Conservation (phyloP, 2,329 filamentous ascomycete species). For the Eurotiales sp. region DNA sequence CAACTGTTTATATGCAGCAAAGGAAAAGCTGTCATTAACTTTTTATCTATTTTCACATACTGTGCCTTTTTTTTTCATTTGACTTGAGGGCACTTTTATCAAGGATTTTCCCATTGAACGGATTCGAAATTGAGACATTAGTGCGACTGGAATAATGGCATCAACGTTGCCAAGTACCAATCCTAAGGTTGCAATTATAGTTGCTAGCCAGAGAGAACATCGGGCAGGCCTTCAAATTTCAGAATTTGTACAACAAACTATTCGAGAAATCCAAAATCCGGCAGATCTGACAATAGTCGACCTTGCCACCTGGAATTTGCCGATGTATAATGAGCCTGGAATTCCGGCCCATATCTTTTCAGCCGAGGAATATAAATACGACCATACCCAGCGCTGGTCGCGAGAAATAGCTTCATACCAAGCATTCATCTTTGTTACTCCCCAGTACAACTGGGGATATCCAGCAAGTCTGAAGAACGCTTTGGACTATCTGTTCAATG, state of each 20-base stretch:
- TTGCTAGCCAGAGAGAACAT: constrained; percentile 3
- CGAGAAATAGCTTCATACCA: constrained; percentile 11
- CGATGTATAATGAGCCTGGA: constrained; percentile 6
- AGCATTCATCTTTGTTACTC: constrained; percentile 32
- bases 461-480: constrained; percentile 55
- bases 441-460: constrained; percentile 51
- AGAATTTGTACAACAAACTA: not conserved
- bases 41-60: too few relatives aligned
- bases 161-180: not conserved
- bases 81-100: too few relatives aligned
- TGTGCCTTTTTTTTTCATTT: too few relatives aligned
- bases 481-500: constrained; percentile 55
- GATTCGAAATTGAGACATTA: too few relatives aligned
- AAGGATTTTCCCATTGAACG: too few relatives aligned
- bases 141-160: not conserved
- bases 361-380: constrained; percentile 1
- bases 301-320: constrained; percentile 10
- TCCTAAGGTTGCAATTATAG: constrained; percentile 1
- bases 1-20: too few relatives aligned
- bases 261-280: not conserved
- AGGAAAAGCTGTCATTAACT: too few relatives aligned
- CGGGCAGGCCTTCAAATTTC: constrained; percentile 5
- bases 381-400: constrained; percentile 8
- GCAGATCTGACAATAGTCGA: not conserved
- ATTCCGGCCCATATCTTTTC: constrained; percentile 5